These are phyloP conservation scores for Flaveria sonorensis DNA, from an alignment of 129 eudicot genomes.

Conservation along the genomic window DNA sequence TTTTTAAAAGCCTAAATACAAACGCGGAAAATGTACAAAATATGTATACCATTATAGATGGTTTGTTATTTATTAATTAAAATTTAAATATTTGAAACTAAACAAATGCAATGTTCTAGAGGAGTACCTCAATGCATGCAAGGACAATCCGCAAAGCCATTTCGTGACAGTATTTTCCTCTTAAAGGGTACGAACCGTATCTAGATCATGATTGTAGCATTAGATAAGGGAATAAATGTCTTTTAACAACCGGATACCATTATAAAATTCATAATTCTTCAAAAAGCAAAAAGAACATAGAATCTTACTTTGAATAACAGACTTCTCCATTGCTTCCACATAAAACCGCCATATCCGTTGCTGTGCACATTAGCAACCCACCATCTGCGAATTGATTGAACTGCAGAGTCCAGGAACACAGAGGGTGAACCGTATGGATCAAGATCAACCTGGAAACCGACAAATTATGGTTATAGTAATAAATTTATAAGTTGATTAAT, in stretches of 20 bases:
- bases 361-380: slow-evolving; percentile 94
- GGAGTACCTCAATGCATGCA: slow-evolving; percentile 88
- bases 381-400: slow-evolving; percentile 94
- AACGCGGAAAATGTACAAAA: background rate
- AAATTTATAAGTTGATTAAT: background rate
- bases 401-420: slow-evolving; percentile 90
- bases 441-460: slow-evolving; percentile 78
- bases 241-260: background rate
- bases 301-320: slow-evolving; percentile 88
- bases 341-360: slow-evolving; percentile 98
- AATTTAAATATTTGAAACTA: background rate
- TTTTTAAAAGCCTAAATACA: slow-evolving; percentile 1
- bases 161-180: slow-evolving; percentile 94
- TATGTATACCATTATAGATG: background rate
- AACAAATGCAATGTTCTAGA: background rate
- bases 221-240: slow-evolving; percentile 9
- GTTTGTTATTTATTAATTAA: background rate
- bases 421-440: slow-evolving; percentile 98
- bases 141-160: slow-evolving; percentile 97
- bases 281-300: background rate
- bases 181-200: slow-evolving; percentile 93
- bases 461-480: background rate
- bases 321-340: slow-evolving; percentile 98
- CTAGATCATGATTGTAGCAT: slow-evolving; percentile 43
- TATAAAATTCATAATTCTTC: background rate